Evolutionary conservation across 495 filamentous ascomycete genomes (phyloP).

Genomic region (Aspergillus affinis): DNA sequence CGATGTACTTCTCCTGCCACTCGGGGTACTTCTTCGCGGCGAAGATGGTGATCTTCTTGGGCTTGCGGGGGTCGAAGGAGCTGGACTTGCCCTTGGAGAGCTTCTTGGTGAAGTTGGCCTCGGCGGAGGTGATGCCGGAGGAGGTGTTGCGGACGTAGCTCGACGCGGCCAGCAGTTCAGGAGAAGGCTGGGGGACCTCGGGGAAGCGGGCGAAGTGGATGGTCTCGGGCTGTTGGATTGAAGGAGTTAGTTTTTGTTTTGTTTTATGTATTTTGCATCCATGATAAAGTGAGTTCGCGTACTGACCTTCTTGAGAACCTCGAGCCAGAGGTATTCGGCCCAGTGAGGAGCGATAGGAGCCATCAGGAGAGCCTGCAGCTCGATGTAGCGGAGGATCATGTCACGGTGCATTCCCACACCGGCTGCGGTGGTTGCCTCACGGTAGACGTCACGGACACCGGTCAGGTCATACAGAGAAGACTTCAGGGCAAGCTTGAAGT

Average conservation of each 20-base stretch:
- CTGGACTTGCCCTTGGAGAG: conserved; percentile 83
- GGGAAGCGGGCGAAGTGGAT: conserved; percentile 84
- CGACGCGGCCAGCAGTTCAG: conserved; percentile 68
- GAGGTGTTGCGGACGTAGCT: conserved; percentile 76
- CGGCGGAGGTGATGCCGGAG: conserved; percentile 81
- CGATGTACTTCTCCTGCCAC: conserved; percentile 93
- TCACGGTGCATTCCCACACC: conserved; percentile 82
- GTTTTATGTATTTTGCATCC: neutral
- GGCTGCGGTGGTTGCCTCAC: conserved; percentile 70
- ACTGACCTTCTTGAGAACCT: conserved; percentile 73
- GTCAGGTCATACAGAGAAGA: conserved; percentile 87
- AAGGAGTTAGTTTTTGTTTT: conserved; percentile 20
- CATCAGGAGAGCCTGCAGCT: conserved; percentile 81
- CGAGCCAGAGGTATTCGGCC: conserved; percentile 90
- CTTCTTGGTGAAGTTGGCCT: conserved; percentile 76
- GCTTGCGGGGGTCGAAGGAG: conserved; percentile 81
- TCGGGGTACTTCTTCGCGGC: conserved; percentile 71
- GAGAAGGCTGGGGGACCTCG: conserved; percentile 58
- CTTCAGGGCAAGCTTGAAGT: conserved; percentile 92
- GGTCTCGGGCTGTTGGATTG: conserved; percentile 45
- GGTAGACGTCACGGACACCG: conserved; percentile 84
- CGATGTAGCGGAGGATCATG: conserved; percentile 72
- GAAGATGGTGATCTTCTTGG: conserved; percentile 90
- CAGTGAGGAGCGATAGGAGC: conserved; percentile 87
- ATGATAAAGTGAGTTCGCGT: neutral